Evolutionary conservation across 225 moss, liverwort and hornwort species (phyloP), one percentile per base, ranked within the genome.

Genomic region (Takakia lepidozioides): DNA sequence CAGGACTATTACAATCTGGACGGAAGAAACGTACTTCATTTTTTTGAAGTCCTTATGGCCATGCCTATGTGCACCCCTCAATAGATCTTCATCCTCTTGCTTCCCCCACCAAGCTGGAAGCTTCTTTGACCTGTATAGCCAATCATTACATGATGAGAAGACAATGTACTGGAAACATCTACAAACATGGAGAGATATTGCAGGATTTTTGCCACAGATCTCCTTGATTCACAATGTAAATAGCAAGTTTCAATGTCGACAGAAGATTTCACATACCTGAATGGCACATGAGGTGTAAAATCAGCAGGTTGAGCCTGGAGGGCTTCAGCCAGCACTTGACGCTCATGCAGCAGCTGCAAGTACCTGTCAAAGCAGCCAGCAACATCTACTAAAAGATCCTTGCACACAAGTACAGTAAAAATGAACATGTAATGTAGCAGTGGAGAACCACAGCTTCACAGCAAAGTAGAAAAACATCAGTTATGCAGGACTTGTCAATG

Each of bases 101-200:
- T 45, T 48, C 46, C 73, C 83, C 86, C 86, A 87, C 86, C 83
- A 87, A 43, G 51, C 51, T 21, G 86, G 86, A 4, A 87, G 75
- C 60, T 87, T 87, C 54, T 87, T 87, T 40, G 80, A 87, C 61
- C 86, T 87, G 22, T 43, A 54, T 37, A 41, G 49, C 19, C 24
- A 3, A 55, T 2, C 44, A 8, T 1, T 15, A 23, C 19, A 28
- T 27, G 43, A n/a, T n/a, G 27, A 2, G 5, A 3, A 0, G 14
- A 22, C 25, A 6, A 11, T 24, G 47, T 24, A 19, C 20, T 19
- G 47, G 21, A 2, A 24, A 9, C 5, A 13, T 9, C 0, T 6
- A 11, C 6, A 25, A 23, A 18, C 11, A 0, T 11, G 22, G 4
- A 48, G 2, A n/a, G 19, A 25, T 24, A 48, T 13, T 9, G 21